Evolutionary conservation across 2,329 filamentous ascomycete species (phyloP).

Genomic region (Trichoderma citrinoviride): DNA sequence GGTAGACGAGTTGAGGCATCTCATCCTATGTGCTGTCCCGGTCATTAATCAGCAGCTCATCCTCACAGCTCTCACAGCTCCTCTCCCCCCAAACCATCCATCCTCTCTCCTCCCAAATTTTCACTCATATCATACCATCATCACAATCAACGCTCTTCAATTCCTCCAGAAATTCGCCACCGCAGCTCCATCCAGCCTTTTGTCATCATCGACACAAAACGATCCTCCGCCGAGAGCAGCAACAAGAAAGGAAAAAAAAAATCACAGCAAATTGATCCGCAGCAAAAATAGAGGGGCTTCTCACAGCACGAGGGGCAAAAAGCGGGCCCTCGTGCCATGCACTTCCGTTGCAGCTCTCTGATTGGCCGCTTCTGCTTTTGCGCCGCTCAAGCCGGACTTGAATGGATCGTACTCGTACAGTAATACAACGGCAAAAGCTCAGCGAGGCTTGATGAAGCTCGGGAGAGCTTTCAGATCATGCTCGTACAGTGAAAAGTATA

Average conservation of each 20-base stretch:
- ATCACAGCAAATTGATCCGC: neutral
- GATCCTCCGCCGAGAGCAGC: neutral
- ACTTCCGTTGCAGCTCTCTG: neutral
- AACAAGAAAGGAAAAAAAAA: neutral
- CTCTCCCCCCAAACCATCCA: too few species aligned
- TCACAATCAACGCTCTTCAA: neutral
- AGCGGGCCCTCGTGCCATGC: neutral
- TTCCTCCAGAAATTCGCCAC: neutral
- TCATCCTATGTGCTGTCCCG: too few species aligned
- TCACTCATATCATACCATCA: neutral
- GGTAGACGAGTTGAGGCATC: too few species aligned
- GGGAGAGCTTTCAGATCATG: too few species aligned
- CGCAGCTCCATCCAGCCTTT: neutral
- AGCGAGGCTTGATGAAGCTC: too few species aligned
- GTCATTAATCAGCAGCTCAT: too few species aligned
- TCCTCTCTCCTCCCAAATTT: too few species aligned
- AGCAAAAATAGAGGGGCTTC: constrained; percentile 3
- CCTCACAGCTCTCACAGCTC: neutral
- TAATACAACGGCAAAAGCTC: neutral
- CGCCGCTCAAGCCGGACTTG: neutral
- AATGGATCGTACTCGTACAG: neutral
- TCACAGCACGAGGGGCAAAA: constrained; percentile 10
- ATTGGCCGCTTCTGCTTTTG: neutral
- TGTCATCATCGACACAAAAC: neutral
- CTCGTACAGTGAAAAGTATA: too few species aligned